Conservation (phyloP, 257 asterid genomes). For the Penstemon davidsonii region DNA sequence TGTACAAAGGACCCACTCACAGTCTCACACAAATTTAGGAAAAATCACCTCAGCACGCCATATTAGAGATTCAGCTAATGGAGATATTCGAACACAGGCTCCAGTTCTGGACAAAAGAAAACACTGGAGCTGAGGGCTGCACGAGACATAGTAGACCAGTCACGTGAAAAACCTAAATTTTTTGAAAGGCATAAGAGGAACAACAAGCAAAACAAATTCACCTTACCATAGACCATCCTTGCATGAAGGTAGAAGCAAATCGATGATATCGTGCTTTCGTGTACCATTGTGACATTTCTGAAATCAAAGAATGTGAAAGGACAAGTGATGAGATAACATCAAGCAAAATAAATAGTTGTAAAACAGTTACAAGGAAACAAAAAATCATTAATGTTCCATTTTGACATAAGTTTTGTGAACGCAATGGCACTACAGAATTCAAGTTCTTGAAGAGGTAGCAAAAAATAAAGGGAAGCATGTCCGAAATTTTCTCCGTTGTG, state of each 20-base stretch:
- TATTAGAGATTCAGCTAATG: slow-evolving; percentile 68
- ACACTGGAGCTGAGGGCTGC: slow-evolving; percentile 62
- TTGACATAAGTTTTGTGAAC: too few species aligned
- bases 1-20: too few species aligned
- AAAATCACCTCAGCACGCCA: slow-evolving; percentile 92
- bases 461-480: too few species aligned
- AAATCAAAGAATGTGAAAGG: background rate
- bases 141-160: slow-evolving; percentile 30
- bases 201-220: slow-evolving; percentile 18
- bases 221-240: slow-evolving; percentile 59
- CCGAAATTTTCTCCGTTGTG: too few species aligned
- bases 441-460: too few species aligned
- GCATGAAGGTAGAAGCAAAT: slow-evolving; percentile 54
- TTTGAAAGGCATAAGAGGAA: slow-evolving; percentile 21
- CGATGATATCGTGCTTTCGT: slow-evolving; percentile 67
- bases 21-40: background rate
- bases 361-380: background rate
- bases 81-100: slow-evolving; percentile 62
- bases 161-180: slow-evolving; percentile 11
- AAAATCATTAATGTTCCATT: too few species aligned
- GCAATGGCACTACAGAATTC: too few species aligned
- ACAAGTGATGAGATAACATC: background rate
- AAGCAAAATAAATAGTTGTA: background rate
- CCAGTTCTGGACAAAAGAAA: slow-evolving; percentile 58
- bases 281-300: slow-evolving; percentile 59